phyloP scores from a whole-genome alignment of 345 rosid species.

The Carallia brachiata region DNA sequence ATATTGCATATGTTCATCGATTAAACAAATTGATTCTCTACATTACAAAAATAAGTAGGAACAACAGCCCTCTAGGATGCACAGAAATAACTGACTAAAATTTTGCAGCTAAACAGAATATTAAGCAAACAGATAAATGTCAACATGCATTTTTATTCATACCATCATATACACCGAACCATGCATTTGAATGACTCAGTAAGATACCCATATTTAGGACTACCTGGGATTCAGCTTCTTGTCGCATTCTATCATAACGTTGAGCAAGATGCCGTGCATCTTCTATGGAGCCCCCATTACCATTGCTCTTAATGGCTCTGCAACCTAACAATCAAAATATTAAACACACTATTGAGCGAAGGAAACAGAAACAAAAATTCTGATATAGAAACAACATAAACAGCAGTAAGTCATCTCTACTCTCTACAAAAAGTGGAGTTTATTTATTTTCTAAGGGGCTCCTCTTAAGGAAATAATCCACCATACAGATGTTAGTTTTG shows the following conservation, averaged over 20 bases:
- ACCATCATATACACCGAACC: not conserved
- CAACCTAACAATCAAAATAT: constrained; percentile 52
- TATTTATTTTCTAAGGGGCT: too few relatives aligned
- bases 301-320: constrained; percentile 92
- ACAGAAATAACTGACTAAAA: not conserved
- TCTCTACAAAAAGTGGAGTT: too few relatives aligned
- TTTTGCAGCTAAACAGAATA: not conserved
- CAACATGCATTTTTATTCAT: constrained; percentile 1
- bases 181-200: constrained; percentile 1
- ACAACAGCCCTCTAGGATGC: not conserved
- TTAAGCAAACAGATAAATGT: not conserved
- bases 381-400: too few relatives aligned
- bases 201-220: constrained; percentile 14
- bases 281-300: constrained; percentile 87
- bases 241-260: constrained; percentile 80
- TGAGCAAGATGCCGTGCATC: constrained; percentile 98
- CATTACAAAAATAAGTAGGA: not conserved
- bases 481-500: too few relatives aligned
- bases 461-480: too few relatives aligned
- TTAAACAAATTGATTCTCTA: too few relatives aligned
- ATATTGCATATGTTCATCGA: not conserved
- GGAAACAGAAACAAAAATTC: too few relatives aligned
- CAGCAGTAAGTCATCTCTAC: too few relatives aligned
- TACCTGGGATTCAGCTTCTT: constrained; percentile 94
- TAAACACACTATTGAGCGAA: constrained; percentile 14